phyloP scores from a whole-genome alignment of 352 stramenopile genomes.

The Phytophthora quininea region DNA sequence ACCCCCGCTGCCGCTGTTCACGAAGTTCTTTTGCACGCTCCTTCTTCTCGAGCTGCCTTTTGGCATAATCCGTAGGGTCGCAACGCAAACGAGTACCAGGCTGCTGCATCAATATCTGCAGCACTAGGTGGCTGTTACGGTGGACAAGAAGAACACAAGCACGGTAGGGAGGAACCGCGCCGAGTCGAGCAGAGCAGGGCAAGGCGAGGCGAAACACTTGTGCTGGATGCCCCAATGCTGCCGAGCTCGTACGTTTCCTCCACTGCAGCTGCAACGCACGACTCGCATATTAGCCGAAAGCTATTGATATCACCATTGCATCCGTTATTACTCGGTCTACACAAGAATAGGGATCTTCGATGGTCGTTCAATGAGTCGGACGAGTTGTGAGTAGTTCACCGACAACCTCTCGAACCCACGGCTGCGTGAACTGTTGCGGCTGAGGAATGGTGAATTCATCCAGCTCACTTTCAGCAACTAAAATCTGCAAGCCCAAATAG shows the following conservation, averaged over 20 bases:
- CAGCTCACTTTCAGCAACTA: slow-evolving; percentile 59
- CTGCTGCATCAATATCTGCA: slow-evolving; percentile 48
- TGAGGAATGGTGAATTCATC: slow-evolving; percentile 68
- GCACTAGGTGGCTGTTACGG: not conserved
- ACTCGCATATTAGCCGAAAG: slow-evolving; percentile 17
- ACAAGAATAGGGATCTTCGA: slow-evolving; percentile 12
- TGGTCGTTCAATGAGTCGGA: slow-evolving; percentile 16
- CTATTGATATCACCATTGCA: slow-evolving; percentile 39
- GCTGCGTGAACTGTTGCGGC: slow-evolving; percentile 69
- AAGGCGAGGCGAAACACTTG: slow-evolving; percentile 6
- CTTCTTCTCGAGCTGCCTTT: slow-evolving; percentile 79
- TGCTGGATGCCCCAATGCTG: slow-evolving; percentile 13
- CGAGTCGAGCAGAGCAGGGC: not conserved
- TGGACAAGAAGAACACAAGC: slow-evolving; percentile 4
- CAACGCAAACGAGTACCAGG: slow-evolving; percentile 64
- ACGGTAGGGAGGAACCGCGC: not conserved
- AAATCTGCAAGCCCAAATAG: slow-evolving; percentile 35
- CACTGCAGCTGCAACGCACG: slow-evolving; percentile 17
- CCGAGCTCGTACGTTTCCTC: slow-evolving; percentile 12
- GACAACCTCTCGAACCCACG: slow-evolving; percentile 64
- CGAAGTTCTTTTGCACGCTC: slow-evolving; percentile 78
- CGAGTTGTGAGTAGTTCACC: slow-evolving; percentile 34
- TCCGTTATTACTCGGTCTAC: slow-evolving; percentile 20
- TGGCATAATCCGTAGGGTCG: slow-evolving; percentile 83
- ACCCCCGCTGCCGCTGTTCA: slow-evolving; percentile 66